These are phyloP conservation scores for Populus simonii DNA, from an alignment of 345 rosid species.

Conservation along the genomic window DNA sequence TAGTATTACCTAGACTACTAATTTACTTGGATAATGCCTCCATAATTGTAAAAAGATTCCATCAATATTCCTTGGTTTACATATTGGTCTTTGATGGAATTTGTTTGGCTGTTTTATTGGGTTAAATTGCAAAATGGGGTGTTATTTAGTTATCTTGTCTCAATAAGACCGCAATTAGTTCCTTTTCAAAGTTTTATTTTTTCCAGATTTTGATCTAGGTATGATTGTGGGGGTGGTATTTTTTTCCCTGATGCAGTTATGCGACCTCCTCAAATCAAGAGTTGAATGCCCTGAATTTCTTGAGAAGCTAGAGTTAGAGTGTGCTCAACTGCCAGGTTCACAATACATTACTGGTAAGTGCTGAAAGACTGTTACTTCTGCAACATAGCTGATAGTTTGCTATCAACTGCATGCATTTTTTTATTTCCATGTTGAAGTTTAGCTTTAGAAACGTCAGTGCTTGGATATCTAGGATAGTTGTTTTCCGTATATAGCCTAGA, in stretches of 20 bases:
- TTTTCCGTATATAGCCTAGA: not conserved
- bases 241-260: slow-evolving; percentile 50
- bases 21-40: not conserved
- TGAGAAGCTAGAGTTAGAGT: slow-evolving; percentile 48
- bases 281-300: slow-evolving; percentile 72
- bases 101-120: not conserved
- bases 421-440: slow-evolving; percentile 4
- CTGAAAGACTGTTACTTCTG: not conserved
- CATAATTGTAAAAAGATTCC: not conserved
- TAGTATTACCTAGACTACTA: not conserved
- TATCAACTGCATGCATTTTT: not conserved
- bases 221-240: not conserved
- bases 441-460: not conserved
- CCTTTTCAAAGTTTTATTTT: not conserved
- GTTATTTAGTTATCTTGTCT: not conserved
- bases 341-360: slow-evolving; percentile 46
- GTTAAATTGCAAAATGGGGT: not conserved
- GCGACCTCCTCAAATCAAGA: slow-evolving; percentile 80
- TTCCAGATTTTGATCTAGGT: slow-evolving; percentile 4
- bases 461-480: not conserved
- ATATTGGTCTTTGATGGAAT: not conserved
- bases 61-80: too few species aligned
- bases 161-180: not conserved
- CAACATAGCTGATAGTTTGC: not conserved
- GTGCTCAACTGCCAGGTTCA: slow-evolving; percentile 47